These are phyloP conservation scores for Hemisphaericaspora xylofermentans DNA, from an alignment of 1,139 yeast species.

Conservation along the genomic window DNA sequence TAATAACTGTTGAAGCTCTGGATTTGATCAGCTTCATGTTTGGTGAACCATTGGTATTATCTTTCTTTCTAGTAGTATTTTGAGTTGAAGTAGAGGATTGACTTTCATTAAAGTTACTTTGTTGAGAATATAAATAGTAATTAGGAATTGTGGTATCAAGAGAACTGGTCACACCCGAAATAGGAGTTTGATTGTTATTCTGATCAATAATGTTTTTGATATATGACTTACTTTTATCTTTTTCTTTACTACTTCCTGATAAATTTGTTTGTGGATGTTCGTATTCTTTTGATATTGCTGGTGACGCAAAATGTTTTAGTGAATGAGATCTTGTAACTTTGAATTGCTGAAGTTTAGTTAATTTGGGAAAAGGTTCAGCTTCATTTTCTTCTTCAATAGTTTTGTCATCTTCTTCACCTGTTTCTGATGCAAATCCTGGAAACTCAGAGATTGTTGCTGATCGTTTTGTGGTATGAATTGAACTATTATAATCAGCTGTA, in stretches of 20 bases:
- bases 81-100: background rate
- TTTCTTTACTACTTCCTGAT: background rate
- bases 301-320: slow-evolving; percentile 11
- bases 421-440: slow-evolving; percentile 3
- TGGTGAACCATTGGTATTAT: background rate
- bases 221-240: slow-evolving; percentile 1
- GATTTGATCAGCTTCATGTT: background rate
- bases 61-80: background rate
- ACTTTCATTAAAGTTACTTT: background rate
- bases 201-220: slow-evolving; percentile 12
- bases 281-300: background rate
- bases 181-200: slow-evolving; percentile 13
- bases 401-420: slow-evolving; percentile 1
- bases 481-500: background rate
- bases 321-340: slow-evolving; percentile 14
- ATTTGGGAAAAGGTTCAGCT: background rate
- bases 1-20: slow-evolving; percentile 17
- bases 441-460: slow-evolving; percentile 14
- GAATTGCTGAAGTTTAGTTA: slow-evolving; percentile 10
- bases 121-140: slow-evolving; percentile 2
- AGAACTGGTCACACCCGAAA: slow-evolving; percentile 6
- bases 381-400: background rate
- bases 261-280: slow-evolving; percentile 3
- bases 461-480: slow-evolving; percentile 6
- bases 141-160: slow-evolving; percentile 5